A percentile compares a stretch with the other conserved stretches of the same genome.
Evolutionary conservation across 495 filamentous ascomycete species (phyloP).

Genomic region (Podospora didyma): DNA sequence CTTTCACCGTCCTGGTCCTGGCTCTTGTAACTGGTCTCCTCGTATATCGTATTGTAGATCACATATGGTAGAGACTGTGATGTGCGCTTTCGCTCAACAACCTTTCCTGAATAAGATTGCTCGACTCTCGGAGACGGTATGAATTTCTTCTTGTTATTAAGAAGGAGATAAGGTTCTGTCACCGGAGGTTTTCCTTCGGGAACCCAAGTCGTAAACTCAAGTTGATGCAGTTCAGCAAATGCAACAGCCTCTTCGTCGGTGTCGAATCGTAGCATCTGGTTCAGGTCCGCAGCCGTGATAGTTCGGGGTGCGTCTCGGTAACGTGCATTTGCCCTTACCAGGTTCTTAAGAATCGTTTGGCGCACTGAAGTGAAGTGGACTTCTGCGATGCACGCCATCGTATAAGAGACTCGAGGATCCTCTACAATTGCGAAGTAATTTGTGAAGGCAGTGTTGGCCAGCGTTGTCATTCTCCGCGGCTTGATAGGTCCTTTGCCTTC

Average conservation of each 20-base stretch:
- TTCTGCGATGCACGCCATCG: slow-evolving; percentile 92
- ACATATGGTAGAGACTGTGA: slow-evolving; percentile 35
- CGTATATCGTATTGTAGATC: slow-evolving; percentile 45
- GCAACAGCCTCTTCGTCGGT: slow-evolving; percentile 62
- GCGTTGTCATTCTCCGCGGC: slow-evolving; percentile 37
- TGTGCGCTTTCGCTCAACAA: slow-evolving; percentile 49
- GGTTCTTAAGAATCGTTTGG: slow-evolving; percentile 66
- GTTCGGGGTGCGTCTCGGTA: slow-evolving; percentile 67
- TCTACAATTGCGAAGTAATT: slow-evolving; percentile 74
- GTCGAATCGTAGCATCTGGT: slow-evolving; percentile 68
- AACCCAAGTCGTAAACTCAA: slow-evolving; percentile 49
- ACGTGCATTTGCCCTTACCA: slow-evolving; percentile 57
- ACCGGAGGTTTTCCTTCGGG: slow-evolving; percentile 33
- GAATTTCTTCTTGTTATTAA: slow-evolving; percentile 27
- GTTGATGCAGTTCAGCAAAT: slow-evolving; percentile 66
- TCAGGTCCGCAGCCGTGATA: slow-evolving; percentile 65
- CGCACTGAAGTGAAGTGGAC: slow-evolving; percentile 83
- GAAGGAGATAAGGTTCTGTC: slow-evolving; percentile 48
- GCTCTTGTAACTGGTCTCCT: slow-evolving; percentile 13
- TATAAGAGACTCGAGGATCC: slow-evolving; percentile 69
- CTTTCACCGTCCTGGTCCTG: not conserved
- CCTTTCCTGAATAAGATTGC: slow-evolving; percentile 37
- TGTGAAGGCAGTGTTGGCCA: slow-evolving; percentile 58
- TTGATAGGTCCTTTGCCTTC: slow-evolving; percentile 31
- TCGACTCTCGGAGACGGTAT: slow-evolving; percentile 36